Conservation (phyloP, 2,329 filamentous ascomycete genomes). For the Microsporum audouinii region DNA sequence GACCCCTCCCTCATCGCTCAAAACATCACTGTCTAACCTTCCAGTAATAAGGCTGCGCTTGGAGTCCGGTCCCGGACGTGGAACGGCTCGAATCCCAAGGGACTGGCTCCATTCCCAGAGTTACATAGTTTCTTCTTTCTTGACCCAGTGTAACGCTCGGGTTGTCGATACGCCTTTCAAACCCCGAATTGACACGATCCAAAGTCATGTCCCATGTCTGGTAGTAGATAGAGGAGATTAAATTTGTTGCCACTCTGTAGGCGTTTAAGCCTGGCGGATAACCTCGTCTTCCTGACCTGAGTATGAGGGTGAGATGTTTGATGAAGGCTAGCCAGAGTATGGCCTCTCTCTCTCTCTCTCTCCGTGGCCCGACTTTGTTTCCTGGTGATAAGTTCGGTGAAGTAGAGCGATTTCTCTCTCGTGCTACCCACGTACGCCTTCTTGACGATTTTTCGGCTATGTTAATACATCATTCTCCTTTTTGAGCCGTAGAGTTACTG, state of each 20-base stretch:
- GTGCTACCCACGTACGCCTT: not conserved
- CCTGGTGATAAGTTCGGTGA: too few species aligned
- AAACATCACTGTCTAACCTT: conserved; percentile 46
- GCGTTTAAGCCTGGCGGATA: conserved; percentile 49
- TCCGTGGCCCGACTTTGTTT: not conserved
- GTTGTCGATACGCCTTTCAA: conserved; percentile 24
- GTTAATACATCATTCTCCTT: conserved; percentile 31
- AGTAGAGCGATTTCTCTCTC: too few species aligned
- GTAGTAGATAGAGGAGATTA: conserved; percentile 56
- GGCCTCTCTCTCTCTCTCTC: not conserved
- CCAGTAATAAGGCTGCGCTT: conserved; percentile 60
- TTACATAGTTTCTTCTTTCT: conserved; percentile 21
- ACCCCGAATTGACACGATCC: conserved; percentile 49
- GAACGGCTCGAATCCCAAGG: conserved; percentile 45
- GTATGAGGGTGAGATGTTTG: conserved; percentile 6
- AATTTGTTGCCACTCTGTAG: conserved; percentile 54
- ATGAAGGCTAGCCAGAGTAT: conserved; percentile 6
- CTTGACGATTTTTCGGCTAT: conserved; percentile 16
- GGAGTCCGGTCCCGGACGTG: conserved; percentile 46
- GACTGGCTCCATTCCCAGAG: conserved; percentile 11
- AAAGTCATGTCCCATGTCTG: conserved; percentile 55
- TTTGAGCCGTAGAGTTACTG: conserved; percentile 44
- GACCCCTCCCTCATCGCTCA: conserved; percentile 50
- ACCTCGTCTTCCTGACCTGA: conserved; percentile 37
- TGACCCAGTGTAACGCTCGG: conserved; percentile 7